Evolutionary conservation across 2,329 filamentous ascomycete genomes (phyloP).

Genomic region (Penicillium expansum): DNA sequence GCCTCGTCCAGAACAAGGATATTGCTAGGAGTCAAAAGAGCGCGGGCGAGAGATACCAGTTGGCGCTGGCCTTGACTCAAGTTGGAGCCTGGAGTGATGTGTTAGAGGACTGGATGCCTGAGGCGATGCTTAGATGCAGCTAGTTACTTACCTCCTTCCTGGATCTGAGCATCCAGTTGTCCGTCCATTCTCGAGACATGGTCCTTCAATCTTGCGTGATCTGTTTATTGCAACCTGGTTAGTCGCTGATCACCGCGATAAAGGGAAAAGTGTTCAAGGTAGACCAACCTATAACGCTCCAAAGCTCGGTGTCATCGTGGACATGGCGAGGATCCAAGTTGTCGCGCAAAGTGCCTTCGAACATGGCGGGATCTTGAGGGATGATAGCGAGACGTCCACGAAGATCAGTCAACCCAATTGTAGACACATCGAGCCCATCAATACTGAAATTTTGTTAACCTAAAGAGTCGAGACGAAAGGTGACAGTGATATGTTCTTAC

Average conservation of each 20-base stretch:
- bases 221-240: conserved; percentile 48
- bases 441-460: conserved; percentile 56
- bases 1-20: conserved; percentile 97
- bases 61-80: conserved; percentile 93
- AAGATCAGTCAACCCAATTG: conserved; percentile 85
- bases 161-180: conserved; percentile 81
- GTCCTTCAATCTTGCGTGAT: conserved; percentile 90
- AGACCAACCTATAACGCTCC: conserved; percentile 83
- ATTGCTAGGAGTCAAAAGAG: conserved; percentile 91
- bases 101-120: conserved; percentile 4
- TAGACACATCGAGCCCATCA: conserved; percentile 82
- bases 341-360: conserved; percentile 88
- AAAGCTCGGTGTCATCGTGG: conserved; percentile 94
- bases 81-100: conserved; percentile 68
- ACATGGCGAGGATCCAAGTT: conserved; percentile 94
- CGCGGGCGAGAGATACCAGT: conserved; percentile 87
- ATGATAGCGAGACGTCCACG: conserved; percentile 91
- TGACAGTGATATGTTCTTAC: conserved; percentile 29
- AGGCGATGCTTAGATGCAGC: conserved; percentile 1
- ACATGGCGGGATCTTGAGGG: conserved; percentile 93
- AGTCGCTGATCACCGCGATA: conserved; percentile 30
- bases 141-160: conserved; percentile 80
- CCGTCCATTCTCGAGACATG: conserved; percentile 84
- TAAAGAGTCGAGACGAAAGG: conserved; percentile 11
- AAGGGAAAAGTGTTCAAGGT: conserved; percentile 12